Evolutionary conservation across 805 yeast genomes (phyloP).

Genomic region (Kodamaea sagamina): DNA sequence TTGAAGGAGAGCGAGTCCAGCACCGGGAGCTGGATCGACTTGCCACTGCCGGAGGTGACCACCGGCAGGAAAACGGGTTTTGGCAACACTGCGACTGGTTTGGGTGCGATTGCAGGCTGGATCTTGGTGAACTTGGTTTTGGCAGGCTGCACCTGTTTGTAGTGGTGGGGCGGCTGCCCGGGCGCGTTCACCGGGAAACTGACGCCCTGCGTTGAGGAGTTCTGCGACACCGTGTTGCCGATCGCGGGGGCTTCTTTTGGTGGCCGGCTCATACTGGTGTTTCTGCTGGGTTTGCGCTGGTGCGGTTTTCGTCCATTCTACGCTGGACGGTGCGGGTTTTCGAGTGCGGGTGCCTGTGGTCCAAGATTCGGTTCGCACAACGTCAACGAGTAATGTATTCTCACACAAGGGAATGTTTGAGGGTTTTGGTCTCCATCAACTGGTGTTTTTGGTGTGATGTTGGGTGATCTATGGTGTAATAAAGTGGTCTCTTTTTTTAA

Average conservation of each 20-base stretch:
- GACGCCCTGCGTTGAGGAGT: slow-evolving; percentile 5
- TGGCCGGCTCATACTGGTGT: no score
- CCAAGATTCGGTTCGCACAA: no score
- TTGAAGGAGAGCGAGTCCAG: slow-evolving; percentile 22
- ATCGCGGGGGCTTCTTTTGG: slow-evolving; percentile 2
- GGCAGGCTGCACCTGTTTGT: slow-evolving; percentile 1
- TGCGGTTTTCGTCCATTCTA: no score
- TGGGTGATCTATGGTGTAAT: background rate
- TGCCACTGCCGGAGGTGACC: slow-evolving; percentile 19
- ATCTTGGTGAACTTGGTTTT: slow-evolving; percentile 33
- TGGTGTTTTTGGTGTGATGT: background rate
- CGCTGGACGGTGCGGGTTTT: no score
- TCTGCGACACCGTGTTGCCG: slow-evolving; percentile 1
- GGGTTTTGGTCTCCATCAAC: no score
- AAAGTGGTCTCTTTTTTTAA: slow-evolving; percentile 6
- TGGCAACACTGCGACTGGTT: slow-evolving; percentile 33
- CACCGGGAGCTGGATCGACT: slow-evolving; percentile 18
- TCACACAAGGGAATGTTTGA: no score
- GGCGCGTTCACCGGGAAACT: background rate
- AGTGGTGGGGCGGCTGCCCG: background rate
- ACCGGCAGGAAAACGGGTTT: slow-evolving; percentile 25
- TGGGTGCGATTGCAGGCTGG: slow-evolving; percentile 44
- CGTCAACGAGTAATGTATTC: no score
- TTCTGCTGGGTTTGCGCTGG: no score
- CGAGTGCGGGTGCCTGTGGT: no score